These are phyloP conservation scores for Candida glucosophila DNA, from an alignment of 1,139 yeast species.

Conservation along the genomic window DNA sequence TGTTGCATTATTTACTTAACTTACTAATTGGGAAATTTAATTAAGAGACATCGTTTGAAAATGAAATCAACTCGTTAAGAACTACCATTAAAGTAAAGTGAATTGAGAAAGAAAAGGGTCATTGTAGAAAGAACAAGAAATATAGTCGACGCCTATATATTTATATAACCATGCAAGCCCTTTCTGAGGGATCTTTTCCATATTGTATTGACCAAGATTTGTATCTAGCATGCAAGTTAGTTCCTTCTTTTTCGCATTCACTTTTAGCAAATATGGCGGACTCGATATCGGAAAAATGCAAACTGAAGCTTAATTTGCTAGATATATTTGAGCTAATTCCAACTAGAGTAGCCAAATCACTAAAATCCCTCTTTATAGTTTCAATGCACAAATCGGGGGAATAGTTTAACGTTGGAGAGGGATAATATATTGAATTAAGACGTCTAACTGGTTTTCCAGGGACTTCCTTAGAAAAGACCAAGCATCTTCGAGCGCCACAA, in stretches of 20 bases:
- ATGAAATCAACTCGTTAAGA: no score
- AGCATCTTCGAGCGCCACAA: slow-evolving; percentile 26
- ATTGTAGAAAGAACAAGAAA: no score
- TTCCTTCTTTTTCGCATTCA: slow-evolving; percentile 24
- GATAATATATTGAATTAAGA: slow-evolving; percentile 19
- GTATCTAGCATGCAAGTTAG: slow-evolving; percentile 39
- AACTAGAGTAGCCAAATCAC: slow-evolving; percentile 50
- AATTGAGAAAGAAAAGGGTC: no score
- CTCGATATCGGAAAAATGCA: slow-evolving; percentile 54
- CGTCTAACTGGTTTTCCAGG: slow-evolving; percentile 14
- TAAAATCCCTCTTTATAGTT: slow-evolving; percentile 41
- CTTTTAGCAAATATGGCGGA: slow-evolving; percentile 59
- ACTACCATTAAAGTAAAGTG: no score
- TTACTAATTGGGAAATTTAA: slow-evolving; percentile 10
- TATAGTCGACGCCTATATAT: no score
- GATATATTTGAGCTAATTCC: slow-evolving; percentile 64
- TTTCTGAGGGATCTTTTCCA: slow-evolving; percentile 62
- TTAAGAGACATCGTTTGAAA: no score
- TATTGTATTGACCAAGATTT: slow-evolving; percentile 57
- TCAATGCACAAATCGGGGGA: slow-evolving; percentile 20
- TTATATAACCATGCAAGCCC: slow-evolving; percentile 21
- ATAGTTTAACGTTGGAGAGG: slow-evolving; percentile 24
- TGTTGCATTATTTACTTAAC: slow-evolving; percentile 4
- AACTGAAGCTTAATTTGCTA: slow-evolving; percentile 49
- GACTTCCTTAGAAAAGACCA: slow-evolving; percentile 22